Evolutionary conservation across 164 flowering plant genomes (phyloP).

Genomic region (Berberis thunbergii): DNA sequence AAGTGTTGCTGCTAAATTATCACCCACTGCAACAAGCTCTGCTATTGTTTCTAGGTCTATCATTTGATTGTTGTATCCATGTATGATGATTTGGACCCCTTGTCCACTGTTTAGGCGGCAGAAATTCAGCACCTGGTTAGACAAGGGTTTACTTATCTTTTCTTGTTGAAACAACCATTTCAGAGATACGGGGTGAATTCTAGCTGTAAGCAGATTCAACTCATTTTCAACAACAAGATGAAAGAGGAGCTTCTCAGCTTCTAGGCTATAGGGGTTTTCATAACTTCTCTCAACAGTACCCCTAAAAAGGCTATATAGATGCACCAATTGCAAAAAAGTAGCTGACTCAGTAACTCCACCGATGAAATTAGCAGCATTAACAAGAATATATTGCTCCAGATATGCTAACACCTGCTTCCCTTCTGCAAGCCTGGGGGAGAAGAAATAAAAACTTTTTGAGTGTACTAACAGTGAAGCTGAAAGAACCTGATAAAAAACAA

Average conservation of each 20-base stretch:
- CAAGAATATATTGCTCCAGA: slow-evolving; percentile 76
- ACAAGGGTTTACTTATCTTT: slow-evolving; percentile 39
- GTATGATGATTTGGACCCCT: slow-evolving; percentile 11
- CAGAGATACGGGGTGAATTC: slow-evolving; percentile 45
- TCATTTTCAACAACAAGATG: slow-evolving; percentile 42
- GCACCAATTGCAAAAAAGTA: slow-evolving; percentile 32
- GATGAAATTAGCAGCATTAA: slow-evolving; percentile 35
- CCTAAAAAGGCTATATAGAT: slow-evolving; percentile 66
- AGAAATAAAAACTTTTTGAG: slow-evolving; percentile 2
- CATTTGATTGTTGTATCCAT: slow-evolving; percentile 18
- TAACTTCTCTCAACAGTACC: slow-evolving; percentile 34
- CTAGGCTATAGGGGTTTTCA: slow-evolving; percentile 60
- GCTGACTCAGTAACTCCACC: slow-evolving; percentile 22
- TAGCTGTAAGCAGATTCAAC: slow-evolving; percentile 55
- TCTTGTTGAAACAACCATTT: slow-evolving; percentile 94
- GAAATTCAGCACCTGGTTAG: slow-evolving; percentile 52
- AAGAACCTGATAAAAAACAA: neutral
- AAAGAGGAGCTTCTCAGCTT: slow-evolving; percentile 75
- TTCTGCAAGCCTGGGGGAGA: slow-evolving; percentile 67
- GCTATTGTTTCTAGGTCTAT: slow-evolving; percentile 34
- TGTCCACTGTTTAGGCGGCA: slow-evolving; percentile 28
- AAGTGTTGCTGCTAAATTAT: slow-evolving; percentile 48
- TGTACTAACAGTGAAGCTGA: neutral
- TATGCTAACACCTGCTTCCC: slow-evolving; percentile 72
- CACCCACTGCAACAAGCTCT: slow-evolving; percentile 48